Percentiles rank a stretch among this genome's conserved stretches.
These are phyloP conservation scores for Phytophthora sp. DNA, from an alignment of 352 stramenopile species.

Conservation along the genomic window DNA sequence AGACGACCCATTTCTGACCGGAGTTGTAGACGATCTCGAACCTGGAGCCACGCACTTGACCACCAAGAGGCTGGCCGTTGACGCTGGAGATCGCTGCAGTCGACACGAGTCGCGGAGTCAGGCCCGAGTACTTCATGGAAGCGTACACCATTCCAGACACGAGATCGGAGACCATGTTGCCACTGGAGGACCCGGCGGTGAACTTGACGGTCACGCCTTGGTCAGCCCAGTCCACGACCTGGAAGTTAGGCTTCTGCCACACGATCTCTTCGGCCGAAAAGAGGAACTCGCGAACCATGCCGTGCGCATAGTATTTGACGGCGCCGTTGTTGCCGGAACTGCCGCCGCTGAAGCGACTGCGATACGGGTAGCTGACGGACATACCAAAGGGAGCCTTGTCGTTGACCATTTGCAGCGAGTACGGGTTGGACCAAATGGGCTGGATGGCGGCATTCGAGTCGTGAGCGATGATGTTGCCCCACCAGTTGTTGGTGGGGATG, in stretches of 20 bases:
- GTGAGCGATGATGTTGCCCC: slow-evolving; percentile 68
- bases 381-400: slow-evolving; percentile 56
- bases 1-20: slow-evolving; percentile 65
- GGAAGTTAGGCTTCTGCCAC: slow-evolving; percentile 42
- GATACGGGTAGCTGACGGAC: slow-evolving; percentile 57
- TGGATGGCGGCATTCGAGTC: slow-evolving; percentile 40
- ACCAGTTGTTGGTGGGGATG: slow-evolving; percentile 77
- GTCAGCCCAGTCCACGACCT: slow-evolving; percentile 62
- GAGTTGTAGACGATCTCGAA: slow-evolving; percentile 61
- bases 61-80: slow-evolving; percentile 38
- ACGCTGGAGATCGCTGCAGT: slow-evolving; percentile 46
- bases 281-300: slow-evolving; percentile 50
- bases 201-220: slow-evolving; percentile 61
- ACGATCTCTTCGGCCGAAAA: slow-evolving; percentile 58
- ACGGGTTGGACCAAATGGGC: slow-evolving; percentile 66
- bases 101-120: slow-evolving; percentile 48
- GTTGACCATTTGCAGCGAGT: slow-evolving; percentile 44
- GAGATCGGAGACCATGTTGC: slow-evolving; percentile 48
- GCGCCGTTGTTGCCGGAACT: slow-evolving; percentile 56
- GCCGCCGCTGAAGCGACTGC: slow-evolving; percentile 52
- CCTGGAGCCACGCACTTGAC: slow-evolving; percentile 41
- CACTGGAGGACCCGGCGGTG: slow-evolving; percentile 17
- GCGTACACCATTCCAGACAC: slow-evolving; percentile 72
- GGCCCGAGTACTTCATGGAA: slow-evolving; percentile 50
- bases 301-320: slow-evolving; percentile 60